phyloP scores from a whole-genome alignment of 2,329 filamentous ascomycete genomes.

The Trichoderma cornu-damae region DNA sequence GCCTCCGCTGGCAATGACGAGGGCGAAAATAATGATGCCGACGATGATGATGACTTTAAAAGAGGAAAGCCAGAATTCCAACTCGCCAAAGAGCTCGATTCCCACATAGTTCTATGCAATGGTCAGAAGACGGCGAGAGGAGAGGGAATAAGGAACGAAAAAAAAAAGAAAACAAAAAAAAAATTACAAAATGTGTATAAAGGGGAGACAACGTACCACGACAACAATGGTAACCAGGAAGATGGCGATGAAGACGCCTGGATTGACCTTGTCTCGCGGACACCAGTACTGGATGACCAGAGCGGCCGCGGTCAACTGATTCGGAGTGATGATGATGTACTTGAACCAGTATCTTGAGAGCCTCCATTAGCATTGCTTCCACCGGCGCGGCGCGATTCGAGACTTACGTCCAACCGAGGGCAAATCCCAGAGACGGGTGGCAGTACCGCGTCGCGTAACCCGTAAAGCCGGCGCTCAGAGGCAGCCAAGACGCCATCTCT shows the following conservation, averaged over 20 bases:
- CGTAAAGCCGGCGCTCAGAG: constrained; percentile 72
- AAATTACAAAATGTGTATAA: background rate
- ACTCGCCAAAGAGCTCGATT: constrained; percentile 63
- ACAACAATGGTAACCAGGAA: constrained; percentile 57
- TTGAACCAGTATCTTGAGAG: constrained; percentile 58
- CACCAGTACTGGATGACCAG: constrained; percentile 78
- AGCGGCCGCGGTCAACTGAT: constrained; percentile 75
- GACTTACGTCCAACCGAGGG: constrained; percentile 64
- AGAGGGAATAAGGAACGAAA: background rate
- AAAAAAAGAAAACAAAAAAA: background rate
- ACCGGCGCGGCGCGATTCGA: background rate
- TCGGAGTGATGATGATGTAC: constrained; percentile 83
- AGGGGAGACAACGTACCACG: constrained; percentile 36
- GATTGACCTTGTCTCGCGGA: constrained; percentile 59
- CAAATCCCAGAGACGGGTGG: constrained; percentile 75
- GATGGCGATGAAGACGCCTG: constrained; percentile 73
- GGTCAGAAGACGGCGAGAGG: background rate
- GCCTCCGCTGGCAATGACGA: constrained; percentile 60
- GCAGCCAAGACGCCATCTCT: constrained; percentile 81
- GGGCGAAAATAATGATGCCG: constrained; percentile 59
- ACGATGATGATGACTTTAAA: constrained; percentile 65
- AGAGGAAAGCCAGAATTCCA: constrained; percentile 57
- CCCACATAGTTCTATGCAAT: constrained; percentile 49
- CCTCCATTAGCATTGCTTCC: background rate
- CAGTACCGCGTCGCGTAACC: constrained; percentile 75